Conservation (phyloP, 176 grass and related monocot genomes). For the Musa beccarii region DNA sequence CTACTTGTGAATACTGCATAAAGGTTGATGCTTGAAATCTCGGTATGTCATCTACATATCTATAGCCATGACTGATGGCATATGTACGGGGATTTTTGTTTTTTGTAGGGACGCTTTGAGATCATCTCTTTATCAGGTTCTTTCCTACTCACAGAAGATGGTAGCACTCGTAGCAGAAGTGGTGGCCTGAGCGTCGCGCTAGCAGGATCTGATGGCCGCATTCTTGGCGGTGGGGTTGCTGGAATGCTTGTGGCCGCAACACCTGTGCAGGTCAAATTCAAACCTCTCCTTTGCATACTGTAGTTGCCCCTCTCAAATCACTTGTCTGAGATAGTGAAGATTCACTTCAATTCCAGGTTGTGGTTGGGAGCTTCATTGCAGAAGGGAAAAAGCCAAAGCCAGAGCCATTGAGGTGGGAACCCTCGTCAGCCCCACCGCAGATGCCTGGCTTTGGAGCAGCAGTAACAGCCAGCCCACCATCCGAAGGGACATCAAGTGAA, state of each 20-base stretch:
- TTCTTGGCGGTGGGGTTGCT: constrained; percentile 87
- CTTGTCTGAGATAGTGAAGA: neutral
- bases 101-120: constrained; percentile 80
- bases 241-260: constrained; percentile 80
- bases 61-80: too few relatives aligned
- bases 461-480: constrained; percentile 45
- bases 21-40: too few relatives aligned
- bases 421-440: constrained; percentile 47
- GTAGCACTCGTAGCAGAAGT: constrained; percentile 76
- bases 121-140: constrained; percentile 95
- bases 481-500: constrained; percentile 59
- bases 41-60: too few relatives aligned
- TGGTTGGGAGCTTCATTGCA: constrained; percentile 88
- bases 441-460: constrained; percentile 45
- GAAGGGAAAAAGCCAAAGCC: constrained; percentile 80
- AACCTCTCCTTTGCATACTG: neutral
- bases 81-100: neutral
- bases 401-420: constrained; percentile 53
- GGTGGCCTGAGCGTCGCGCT: constrained; percentile 81
- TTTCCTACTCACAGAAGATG: constrained; percentile 79
- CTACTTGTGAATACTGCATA: too few relatives aligned
- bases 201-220: constrained; percentile 81
- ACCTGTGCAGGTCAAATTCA: constrained; percentile 54
- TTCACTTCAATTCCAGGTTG: constrained; percentile 45
- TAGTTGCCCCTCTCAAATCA: neutral